A percentile compares a stretch with the other conserved stretches of the same genome.
Conservation (phyloP, 2,329 filamentous ascomycete species). For the Aspergillus oerlinghausenensis region DNA sequence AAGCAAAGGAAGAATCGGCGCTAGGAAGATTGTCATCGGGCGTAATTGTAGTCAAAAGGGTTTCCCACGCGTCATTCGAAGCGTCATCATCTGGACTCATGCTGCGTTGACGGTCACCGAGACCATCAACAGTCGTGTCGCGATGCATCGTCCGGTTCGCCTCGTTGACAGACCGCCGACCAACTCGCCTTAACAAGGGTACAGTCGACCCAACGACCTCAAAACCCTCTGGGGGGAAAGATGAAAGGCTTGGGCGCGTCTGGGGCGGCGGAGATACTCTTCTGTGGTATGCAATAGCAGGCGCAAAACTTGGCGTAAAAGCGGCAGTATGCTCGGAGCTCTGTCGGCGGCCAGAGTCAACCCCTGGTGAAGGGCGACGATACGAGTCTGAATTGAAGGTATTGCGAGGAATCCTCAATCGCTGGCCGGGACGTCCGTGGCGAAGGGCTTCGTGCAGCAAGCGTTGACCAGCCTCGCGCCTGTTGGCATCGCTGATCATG, state of each 20-base stretch:
- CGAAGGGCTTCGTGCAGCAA: slow-evolving; percentile 32
- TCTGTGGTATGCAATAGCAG: slow-evolving; percentile 33
- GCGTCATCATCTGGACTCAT: slow-evolving; percentile 58
- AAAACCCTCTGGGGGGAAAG: slow-evolving; percentile 20
- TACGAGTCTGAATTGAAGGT: slow-evolving; percentile 26
- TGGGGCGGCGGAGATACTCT: slow-evolving; percentile 19
- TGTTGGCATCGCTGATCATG: slow-evolving; percentile 17
- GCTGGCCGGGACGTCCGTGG: slow-evolving; percentile 29
- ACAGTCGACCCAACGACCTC: slow-evolving; percentile 15
- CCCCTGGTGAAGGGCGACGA: slow-evolving; percentile 18
- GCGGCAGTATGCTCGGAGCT: slow-evolving; percentile 21
- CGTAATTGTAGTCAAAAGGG: slow-evolving; percentile 71
- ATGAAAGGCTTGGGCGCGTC: slow-evolving; percentile 13
- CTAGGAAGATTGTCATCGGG: slow-evolving; percentile 79
- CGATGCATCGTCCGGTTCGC: slow-evolving; percentile 13
- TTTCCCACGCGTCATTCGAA: slow-evolving; percentile 67
- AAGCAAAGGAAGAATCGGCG: slow-evolving; percentile 76
- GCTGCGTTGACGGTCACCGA: slow-evolving; percentile 80
- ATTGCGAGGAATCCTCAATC: slow-evolving; percentile 35
- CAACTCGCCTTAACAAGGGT: slow-evolving; percentile 31
- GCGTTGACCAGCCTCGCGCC: slow-evolving; percentile 32
- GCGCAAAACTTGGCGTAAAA: slow-evolving; percentile 43
- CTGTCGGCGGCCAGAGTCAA: slow-evolving; percentile 12
- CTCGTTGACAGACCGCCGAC: slow-evolving; percentile 28
- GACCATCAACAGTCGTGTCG: slow-evolving; percentile 55